Base-by-base conservation (phyloP, 805 yeast species). In the Scheffersomyces lignosus region DNA sequence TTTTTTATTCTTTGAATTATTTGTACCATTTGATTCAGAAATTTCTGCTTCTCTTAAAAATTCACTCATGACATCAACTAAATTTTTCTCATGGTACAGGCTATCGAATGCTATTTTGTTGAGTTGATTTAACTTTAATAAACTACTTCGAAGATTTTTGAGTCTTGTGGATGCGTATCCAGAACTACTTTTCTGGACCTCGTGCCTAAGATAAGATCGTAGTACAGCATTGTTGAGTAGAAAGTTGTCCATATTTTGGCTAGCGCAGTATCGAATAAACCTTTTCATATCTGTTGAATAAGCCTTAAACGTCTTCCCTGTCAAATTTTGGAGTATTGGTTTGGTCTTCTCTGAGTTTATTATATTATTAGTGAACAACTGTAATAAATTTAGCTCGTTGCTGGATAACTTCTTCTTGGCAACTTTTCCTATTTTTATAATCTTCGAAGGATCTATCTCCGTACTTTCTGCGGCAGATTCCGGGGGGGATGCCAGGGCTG, bases 71-170 rank as follows among this genome's bases (percentile, higher is more conserved):
- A 20, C 24, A 20, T 20, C 24, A 20, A 20, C 24, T 7, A 20
- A 10, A 20, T 20, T 10, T 7, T 10, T 20, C 10, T 20, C 24
- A 20, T 20, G 24, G 10, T 20, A 20, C 9, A 10, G 7, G 15
- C 8, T 10, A 12, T 31, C 32, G 15, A 20, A 34, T n/a, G 22
- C 37, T 27, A 34, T 27, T 9, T 15, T 23, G 13, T 20, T 28
- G 16, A 34, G 28, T 10, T 34, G 37, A 10, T 28, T 25, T 31
- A 34, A 26, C 13, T 34, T 34, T 10, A 34, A 14, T 4, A 34
- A 22, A 13, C 37, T 34, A 7, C 37, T 30, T n/a, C 37, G 32
- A 5, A 34, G 16, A 28, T 31, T 34, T 15, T 34, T 34, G 17
- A 34, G 20, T 16, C 22, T 34, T 31, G 34, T 15, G 15, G 7